Evolutionary conservation across 768 basidiomycete genomes (phyloP).

Genomic region (Leccinellum rugosiceps): DNA sequence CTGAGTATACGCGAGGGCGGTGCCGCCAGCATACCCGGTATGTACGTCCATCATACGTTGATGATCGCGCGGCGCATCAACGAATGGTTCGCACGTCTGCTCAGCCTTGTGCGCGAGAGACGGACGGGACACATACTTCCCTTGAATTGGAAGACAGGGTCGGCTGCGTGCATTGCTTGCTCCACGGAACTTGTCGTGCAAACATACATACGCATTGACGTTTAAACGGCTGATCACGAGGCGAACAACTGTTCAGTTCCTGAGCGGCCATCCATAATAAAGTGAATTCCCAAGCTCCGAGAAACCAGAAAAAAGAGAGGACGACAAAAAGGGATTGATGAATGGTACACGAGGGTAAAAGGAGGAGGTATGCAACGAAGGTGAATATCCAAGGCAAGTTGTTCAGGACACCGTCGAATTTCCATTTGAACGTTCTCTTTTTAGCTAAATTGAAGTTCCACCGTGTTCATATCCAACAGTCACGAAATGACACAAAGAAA

Average conservation of each 20-base stretch:
- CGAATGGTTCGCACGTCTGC: not conserved
- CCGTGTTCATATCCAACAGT: not conserved
- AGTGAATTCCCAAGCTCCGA: not conserved
- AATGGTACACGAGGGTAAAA: not conserved
- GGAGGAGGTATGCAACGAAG: not conserved
- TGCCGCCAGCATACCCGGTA: not conserved
- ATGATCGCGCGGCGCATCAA: not conserved
- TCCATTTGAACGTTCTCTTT: not conserved
- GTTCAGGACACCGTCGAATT: not conserved
- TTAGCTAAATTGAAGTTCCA: slow-evolving; percentile 16
- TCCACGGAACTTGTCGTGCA: not conserved
- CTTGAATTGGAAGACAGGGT: not conserved
- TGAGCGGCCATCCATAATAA: not conserved
- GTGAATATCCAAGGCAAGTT: no score
- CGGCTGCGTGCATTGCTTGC: not conserved
- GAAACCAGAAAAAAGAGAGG: no score
- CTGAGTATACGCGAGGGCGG: not conserved
- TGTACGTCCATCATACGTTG: not conserved
- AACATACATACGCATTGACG: not conserved
- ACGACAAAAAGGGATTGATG: not conserved
- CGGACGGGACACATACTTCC: not conserved
- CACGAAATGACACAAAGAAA: not conserved
- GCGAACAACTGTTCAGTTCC: not conserved
- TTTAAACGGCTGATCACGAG: not conserved
- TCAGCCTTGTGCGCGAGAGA: not conserved